Evolutionary conservation across 768 basidiomycete genomes (phyloP).

Genomic region (Kwoniella heveanensis): DNA sequence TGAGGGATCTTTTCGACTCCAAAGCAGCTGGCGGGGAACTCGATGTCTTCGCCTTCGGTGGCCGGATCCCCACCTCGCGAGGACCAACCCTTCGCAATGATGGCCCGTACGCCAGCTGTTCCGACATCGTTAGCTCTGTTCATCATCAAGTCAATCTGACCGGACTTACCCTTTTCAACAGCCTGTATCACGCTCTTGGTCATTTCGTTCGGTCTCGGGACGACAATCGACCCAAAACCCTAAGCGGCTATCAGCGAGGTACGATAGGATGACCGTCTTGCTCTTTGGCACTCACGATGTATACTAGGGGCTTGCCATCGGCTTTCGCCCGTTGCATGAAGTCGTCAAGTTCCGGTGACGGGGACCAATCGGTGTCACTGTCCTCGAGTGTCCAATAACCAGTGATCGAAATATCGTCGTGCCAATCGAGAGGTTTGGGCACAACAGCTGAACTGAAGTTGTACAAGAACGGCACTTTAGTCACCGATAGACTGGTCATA

Average conservation of each 20-base stretch:
- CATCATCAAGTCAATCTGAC: neutral
- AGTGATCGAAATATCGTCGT: slow-evolving; percentile 60
- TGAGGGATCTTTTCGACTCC: slow-evolving; percentile 69
- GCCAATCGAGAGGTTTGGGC: slow-evolving; percentile 72
- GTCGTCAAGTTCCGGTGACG: slow-evolving; percentile 60
- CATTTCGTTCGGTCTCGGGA: slow-evolving; percentile 64
- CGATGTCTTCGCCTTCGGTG: slow-evolving; percentile 58
- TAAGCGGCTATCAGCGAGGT: slow-evolving; percentile 24
- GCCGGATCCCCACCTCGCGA: slow-evolving; percentile 58
- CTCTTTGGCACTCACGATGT: slow-evolving; percentile 63
- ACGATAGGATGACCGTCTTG: neutral
- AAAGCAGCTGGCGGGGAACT: slow-evolving; percentile 58
- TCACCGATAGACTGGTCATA: slow-evolving; percentile 65
- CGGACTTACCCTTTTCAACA: slow-evolving; percentile 62
- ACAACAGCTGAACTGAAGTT: slow-evolving; percentile 71
- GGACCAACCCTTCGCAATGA: slow-evolving; percentile 71
- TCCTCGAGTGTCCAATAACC: slow-evolving; percentile 69
- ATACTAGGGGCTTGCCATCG: slow-evolving; percentile 67
- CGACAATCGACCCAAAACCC: slow-evolving; percentile 70
- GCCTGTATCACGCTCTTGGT: slow-evolving; percentile 65
- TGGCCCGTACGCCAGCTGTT: slow-evolving; percentile 66
- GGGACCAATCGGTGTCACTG: slow-evolving; percentile 65
- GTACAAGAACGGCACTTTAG: slow-evolving; percentile 66
- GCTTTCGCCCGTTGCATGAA: slow-evolving; percentile 65
- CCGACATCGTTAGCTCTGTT: neutral